Conservation (phyloP, 1,284 basidiomycete genomes). For the Sphagnurus paluster region DNA sequence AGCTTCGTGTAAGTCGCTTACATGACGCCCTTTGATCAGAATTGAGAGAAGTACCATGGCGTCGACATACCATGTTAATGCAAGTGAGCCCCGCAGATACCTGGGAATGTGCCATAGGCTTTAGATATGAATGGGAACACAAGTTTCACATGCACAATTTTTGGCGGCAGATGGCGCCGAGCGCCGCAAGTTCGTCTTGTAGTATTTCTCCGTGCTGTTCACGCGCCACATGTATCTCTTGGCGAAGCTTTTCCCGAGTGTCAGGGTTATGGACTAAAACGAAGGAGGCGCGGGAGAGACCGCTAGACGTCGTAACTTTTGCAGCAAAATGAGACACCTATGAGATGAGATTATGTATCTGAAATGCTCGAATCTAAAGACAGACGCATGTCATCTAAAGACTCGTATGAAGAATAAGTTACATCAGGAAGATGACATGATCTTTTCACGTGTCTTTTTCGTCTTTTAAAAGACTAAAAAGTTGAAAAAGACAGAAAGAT, state of each 20-base stretch:
- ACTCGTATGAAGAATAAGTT: no score
- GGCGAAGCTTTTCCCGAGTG: constrained; percentile 28
- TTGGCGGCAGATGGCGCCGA: no score
- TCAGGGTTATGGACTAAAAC: constrained; percentile 25
- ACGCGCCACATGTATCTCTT: constrained; percentile 24
- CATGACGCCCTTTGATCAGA: constrained; percentile 24
- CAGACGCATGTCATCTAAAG: constrained; percentile 1
- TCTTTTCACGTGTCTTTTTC: no score
- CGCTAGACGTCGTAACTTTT: constrained; percentile 31
- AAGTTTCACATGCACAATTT: constrained; percentile 38
- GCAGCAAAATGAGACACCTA: constrained; percentile 21
- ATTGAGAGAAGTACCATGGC: constrained; percentile 23
- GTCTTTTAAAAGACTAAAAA: no score
- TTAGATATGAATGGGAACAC: background rate
- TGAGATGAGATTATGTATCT: background rate
- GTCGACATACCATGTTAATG: no score
- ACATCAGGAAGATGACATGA: no score
- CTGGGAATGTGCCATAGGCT: no score
- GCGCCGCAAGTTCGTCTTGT: no score
- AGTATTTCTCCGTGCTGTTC: constrained; percentile 18
- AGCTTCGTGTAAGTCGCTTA: constrained; percentile 19
- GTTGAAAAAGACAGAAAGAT: no score
- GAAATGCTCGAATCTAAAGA: no score
- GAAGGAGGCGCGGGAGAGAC: constrained; percentile 25
- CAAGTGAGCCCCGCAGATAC: constrained; percentile 27